Evolutionary conservation across 306 rosid genomes (phyloP), one percentile per base, ranked within the genome.

Genomic region (Urtica urens): DNA sequence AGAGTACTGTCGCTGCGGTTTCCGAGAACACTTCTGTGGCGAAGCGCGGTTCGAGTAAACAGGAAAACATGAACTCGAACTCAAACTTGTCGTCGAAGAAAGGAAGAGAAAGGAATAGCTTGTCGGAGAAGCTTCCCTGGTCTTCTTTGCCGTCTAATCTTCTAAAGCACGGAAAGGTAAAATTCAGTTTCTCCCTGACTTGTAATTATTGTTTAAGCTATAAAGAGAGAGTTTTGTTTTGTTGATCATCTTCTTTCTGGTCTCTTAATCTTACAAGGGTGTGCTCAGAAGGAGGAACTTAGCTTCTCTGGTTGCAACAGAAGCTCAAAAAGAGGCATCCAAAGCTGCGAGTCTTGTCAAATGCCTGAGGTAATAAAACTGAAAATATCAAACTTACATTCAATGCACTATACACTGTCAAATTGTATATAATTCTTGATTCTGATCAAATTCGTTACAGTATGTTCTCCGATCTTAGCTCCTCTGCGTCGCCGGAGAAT

Each of bases 321-420:
- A 85, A 73, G 96, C 99, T 59, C 94, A 90, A 58, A 79, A 80
- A 57, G 95, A 85, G 70, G 92, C 93, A 58, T 56, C 71, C 14
- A 69, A 67, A 35, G 94, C 99, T 55, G 71, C 94, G 55, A 62
- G 49, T 38, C 64, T 79, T 38, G 76, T 82, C 64, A 85, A 60
- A 72, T 81, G 93, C 66, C 75, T 85, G 50, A 77, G 82, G 99
- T 90, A 81, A 55, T 8, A 5, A 6, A 11, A n/a, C n/a, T n/a
- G n/a, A n/a, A n/a, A n/a, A n/a, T n/a, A n/a, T n/a, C n/a, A 3
- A 1, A 7, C 23, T n/a, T 20, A 40, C 7, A 42, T 19, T n/a
- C n/a, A 24, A 47, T 23, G 5, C 27, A 49, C 23, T 43, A 49
- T 28, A 18, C 1, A 24, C 24, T 28, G 30, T 3, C 40, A 19